A percentile compares a stretch with the other conserved stretches of the same genome.
phyloP scores from a whole-genome alignment of 306 rosid species.

The Citrullus mucosospermus region DNA sequence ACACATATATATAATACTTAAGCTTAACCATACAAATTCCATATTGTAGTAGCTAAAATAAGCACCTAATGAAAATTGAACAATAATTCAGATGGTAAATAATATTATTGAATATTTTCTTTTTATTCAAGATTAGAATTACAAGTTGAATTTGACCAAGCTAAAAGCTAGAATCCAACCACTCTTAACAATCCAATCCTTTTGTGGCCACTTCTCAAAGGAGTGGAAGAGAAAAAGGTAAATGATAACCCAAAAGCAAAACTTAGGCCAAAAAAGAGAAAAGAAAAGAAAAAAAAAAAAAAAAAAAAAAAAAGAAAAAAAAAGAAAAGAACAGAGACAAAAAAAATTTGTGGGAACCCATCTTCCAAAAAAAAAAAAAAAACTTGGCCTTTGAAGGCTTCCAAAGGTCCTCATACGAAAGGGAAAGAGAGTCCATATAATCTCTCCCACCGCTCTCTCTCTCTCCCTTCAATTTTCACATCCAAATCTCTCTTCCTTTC shows the following conservation, averaged over 20 bases:
- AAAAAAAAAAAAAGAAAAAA: not conserved
- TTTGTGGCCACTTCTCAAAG: not conserved
- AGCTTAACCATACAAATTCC: too few species aligned
- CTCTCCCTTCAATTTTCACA: not conserved
- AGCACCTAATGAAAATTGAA: too few species aligned
- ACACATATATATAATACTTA: too few species aligned
- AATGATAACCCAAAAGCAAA: not conserved
- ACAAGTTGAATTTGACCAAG: not conserved
- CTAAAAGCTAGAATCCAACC: not conserved
- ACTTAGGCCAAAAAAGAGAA: not conserved
- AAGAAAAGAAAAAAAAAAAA: not conserved
- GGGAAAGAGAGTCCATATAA: not conserved
- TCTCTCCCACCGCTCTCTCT: not conserved
- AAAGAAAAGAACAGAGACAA: not conserved
- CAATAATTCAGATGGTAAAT: too few species aligned
- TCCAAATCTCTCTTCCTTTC: not conserved
- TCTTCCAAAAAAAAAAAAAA: too few species aligned
- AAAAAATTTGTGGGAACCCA: not conserved
- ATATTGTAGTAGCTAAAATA: too few species aligned
- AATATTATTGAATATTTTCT: too few species aligned
- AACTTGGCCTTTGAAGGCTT: slow-evolving; percentile 36
- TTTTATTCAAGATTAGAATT: not conserved
- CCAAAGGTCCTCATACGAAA: slow-evolving; percentile 32
- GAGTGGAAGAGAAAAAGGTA: not conserved
- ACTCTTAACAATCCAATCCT: not conserved